Evolutionary conservation across 163 green algal species (phyloP).

Genomic region (Smithsoniella earleae): DNA sequence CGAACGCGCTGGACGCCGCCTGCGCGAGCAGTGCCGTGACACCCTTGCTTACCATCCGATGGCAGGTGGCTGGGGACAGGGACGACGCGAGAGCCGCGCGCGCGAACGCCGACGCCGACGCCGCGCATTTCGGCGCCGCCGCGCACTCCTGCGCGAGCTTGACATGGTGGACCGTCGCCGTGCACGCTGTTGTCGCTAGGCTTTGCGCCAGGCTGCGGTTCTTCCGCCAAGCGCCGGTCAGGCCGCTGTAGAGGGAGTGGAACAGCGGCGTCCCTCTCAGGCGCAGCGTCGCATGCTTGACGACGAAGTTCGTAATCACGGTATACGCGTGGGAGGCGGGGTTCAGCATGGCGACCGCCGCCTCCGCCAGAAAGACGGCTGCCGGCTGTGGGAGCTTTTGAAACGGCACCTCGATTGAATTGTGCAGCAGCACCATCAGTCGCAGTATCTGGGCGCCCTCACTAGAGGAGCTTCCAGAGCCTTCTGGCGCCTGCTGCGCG

Average conservation of each 20-base stretch:
- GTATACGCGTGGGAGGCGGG: slow-evolving; percentile 35
- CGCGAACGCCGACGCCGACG: not conserved
- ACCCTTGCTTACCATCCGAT: not conserved
- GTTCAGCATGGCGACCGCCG: slow-evolving; percentile 31
- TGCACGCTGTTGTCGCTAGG: not conserved
- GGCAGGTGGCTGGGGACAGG: not conserved
- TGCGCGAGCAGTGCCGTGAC: not conserved
- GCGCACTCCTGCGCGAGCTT: not conserved
- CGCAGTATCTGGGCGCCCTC: not conserved
- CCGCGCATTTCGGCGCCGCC: not conserved
- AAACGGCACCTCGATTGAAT: slow-evolving; percentile 36
- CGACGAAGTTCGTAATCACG: slow-evolving; percentile 32
- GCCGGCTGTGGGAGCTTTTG: slow-evolving; percentile 36
- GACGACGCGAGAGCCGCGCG: not conserved
- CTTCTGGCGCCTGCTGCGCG: no score
- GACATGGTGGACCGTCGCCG: not conserved
- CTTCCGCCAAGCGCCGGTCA: not conserved
- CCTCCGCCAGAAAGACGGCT: slow-evolving; percentile 40
- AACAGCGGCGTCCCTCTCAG: not conserved
- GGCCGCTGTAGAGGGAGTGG: not conserved
- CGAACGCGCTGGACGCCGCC: no score
- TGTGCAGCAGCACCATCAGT: slow-evolving; percentile 35
- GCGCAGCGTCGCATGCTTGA: slow-evolving; percentile 30
- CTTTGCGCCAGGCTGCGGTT: not conserved
- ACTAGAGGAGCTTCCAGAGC: not conserved